Percentiles rank a stretch among this genome's conserved stretches.
phyloP scores from a whole-genome alignment of 164 flowering plant species.

The Euptelea pleiosperma region DNA sequence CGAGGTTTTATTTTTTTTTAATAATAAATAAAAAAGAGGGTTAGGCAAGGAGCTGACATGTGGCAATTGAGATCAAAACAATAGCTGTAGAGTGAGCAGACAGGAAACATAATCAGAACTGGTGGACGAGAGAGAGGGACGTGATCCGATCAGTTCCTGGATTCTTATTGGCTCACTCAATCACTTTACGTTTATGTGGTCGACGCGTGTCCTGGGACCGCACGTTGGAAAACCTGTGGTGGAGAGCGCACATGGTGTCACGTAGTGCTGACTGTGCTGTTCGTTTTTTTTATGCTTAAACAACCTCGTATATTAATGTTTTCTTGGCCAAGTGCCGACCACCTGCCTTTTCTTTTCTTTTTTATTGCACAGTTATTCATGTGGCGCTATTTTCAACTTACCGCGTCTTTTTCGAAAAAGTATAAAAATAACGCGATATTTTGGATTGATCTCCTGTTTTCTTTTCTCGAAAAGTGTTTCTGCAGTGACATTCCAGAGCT shows the following conservation, averaged over 20 bases:
- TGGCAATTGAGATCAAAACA: neutral
- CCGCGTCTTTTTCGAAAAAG: too few species aligned
- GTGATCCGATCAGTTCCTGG: conserved; percentile 15
- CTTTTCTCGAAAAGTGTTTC: too few species aligned
- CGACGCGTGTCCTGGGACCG: neutral
- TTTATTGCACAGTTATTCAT: too few species aligned
- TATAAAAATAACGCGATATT: too few species aligned
- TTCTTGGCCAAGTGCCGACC: too few species aligned
- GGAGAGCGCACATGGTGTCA: conserved; percentile 1
- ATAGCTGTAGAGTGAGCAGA: neutral
- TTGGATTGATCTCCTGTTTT: too few species aligned
- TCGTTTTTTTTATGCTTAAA: too few species aligned
- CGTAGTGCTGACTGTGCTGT: neutral
- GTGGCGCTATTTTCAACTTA: too few species aligned
- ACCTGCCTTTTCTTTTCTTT: too few species aligned
- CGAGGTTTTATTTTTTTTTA: neutral
- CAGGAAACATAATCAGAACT: neutral
- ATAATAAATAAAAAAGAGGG: too few species aligned
- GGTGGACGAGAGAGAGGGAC: conserved; percentile 8
- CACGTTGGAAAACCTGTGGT: neutral
- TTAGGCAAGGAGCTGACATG: conserved; percentile 3
- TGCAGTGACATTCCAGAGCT: too few species aligned
- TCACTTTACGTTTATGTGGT: too few species aligned
- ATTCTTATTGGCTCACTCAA: neutral
- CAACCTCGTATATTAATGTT: neutral